These are phyloP conservation scores for Tetrahymena thermophila DNA, from an alignment of 73 alveolate genomes.

Conservation along the genomic window DNA sequence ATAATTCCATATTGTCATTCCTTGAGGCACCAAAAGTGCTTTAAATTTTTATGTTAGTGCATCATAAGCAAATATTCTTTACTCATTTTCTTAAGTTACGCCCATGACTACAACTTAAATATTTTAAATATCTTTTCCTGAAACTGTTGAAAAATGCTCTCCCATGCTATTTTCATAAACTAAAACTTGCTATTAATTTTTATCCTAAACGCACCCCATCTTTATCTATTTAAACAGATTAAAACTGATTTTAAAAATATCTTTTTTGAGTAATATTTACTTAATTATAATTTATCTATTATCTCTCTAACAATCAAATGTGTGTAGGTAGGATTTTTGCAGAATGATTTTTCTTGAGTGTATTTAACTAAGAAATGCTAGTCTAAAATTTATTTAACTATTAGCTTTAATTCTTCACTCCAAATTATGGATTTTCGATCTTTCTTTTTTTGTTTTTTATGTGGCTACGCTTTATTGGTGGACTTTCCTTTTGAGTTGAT, in stretches of 20 bases:
- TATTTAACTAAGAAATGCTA: too few relatives aligned
- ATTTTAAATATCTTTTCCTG: not conserved
- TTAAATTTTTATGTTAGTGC: not conserved
- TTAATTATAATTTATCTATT: not conserved
- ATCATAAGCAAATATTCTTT: not conserved
- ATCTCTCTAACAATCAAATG: not conserved
- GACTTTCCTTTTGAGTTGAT: too few relatives aligned
- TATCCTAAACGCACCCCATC: not conserved
- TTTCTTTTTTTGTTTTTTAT: too few relatives aligned
- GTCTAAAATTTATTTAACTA: too few relatives aligned
- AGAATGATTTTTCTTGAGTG: too few relatives aligned
- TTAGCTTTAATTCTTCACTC: too few relatives aligned
- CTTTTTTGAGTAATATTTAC: not conserved
- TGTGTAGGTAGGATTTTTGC: not conserved
- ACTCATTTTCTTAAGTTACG: not conserved
- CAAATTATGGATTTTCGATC: too few relatives aligned
- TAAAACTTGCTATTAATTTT: not conserved
- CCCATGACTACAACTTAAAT: not conserved
- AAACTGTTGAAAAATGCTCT: not conserved
- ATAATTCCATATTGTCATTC: not conserved
- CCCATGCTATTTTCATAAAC: not conserved
- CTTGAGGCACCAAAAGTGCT: not conserved
- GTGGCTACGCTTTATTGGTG: too few relatives aligned
- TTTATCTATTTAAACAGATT: not conserved
- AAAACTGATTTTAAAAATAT: not conserved